Evolutionary conservation across 768 basidiomycete genomes (phyloP).

Genomic region (Mycena maculata): DNA sequence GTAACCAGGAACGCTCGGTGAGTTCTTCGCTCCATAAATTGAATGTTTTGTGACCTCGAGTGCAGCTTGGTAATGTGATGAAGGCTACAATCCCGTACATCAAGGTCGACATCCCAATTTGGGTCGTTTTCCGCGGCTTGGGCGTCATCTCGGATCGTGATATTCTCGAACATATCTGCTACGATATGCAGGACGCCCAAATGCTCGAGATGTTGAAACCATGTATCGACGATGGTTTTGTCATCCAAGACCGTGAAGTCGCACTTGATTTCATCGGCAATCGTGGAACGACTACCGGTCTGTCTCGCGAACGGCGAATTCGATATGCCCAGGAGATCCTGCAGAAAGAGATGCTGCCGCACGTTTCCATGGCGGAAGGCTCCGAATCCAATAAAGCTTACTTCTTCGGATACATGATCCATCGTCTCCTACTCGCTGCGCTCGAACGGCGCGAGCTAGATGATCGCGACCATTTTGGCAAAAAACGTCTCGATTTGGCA

Average conservation of each 20-base stretch:
- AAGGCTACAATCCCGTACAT: constrained; percentile 98
- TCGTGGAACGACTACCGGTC: constrained; percentile 93
- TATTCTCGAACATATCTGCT: constrained; percentile 98
- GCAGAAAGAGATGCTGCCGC: constrained; percentile 98
- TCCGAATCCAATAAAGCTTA: constrained; percentile 99
- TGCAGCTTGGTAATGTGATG: constrained; percentile 89
- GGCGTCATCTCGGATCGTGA: constrained; percentile 98
- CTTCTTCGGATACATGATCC: constrained; percentile 99
- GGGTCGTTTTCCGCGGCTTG: constrained; percentile 98
- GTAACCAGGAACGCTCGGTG: constrained; percentile 89
- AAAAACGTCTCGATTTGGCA: constrained; percentile 96
- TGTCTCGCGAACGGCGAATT: constrained; percentile 91
- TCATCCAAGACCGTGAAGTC: constrained; percentile 96
- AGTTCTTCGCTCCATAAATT: constrained; percentile 45
- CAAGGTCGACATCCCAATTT: constrained; percentile 97
- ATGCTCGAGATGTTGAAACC: constrained; percentile 99
- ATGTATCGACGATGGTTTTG: constrained; percentile 98
- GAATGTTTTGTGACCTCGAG: constrained; percentile 19
- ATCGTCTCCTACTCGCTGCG: constrained; percentile 92
- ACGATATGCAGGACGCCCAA: constrained; percentile 95
- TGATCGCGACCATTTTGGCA: constrained; percentile 99
- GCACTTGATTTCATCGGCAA: constrained; percentile 99
- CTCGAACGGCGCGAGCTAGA: constrained; percentile 95
- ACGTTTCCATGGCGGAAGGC: constrained; percentile 95
- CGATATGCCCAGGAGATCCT: constrained; percentile 97